phyloP scores from a whole-genome alignment of 192 early-diverging fungal genomes.

The Phlyctochytrium planicorne region DNA sequence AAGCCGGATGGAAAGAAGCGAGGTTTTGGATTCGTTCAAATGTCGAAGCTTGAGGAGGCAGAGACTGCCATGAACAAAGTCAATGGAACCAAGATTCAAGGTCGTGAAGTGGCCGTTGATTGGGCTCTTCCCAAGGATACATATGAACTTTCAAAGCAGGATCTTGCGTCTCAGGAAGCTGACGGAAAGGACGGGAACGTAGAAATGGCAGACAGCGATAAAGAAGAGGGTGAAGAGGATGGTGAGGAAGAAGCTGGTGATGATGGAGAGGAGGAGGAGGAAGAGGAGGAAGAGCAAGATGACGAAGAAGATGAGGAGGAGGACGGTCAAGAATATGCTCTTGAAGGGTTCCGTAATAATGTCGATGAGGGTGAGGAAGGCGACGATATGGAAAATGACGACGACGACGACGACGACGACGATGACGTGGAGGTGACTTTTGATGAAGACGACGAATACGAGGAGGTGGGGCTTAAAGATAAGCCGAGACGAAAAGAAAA shows the following conservation, averaged over 20 bases:
- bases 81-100: conserved; percentile 69
- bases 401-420: conserved; percentile 37
- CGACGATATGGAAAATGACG: conserved; percentile 37
- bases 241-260: conserved; percentile 32
- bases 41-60: conserved; percentile 68
- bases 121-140: conserved; percentile 77
- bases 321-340: conserved; percentile 31
- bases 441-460: conserved; percentile 37
- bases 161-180: conserved; percentile 37
- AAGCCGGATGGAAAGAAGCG: conserved; percentile 73
- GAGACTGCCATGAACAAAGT: conserved; percentile 67
- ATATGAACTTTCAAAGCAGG: conserved; percentile 38
- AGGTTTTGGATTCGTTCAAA: conserved; percentile 93
- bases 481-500: conserved; percentile 23
- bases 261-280: conserved; percentile 34
- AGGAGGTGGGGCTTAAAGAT: conserved; percentile 18
- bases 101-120: conserved; percentile 79
- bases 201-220: conserved; percentile 40
- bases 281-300: conserved; percentile 32
- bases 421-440: conserved; percentile 29
- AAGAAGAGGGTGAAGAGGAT: conserved; percentile 35
- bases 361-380: conserved; percentile 35
- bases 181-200: conserved; percentile 35
- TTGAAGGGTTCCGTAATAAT: conserved; percentile 40
- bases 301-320: conserved; percentile 46